Conservation (phyloP, 805 yeast genomes). For the Saturnispora quitensis region DNA sequence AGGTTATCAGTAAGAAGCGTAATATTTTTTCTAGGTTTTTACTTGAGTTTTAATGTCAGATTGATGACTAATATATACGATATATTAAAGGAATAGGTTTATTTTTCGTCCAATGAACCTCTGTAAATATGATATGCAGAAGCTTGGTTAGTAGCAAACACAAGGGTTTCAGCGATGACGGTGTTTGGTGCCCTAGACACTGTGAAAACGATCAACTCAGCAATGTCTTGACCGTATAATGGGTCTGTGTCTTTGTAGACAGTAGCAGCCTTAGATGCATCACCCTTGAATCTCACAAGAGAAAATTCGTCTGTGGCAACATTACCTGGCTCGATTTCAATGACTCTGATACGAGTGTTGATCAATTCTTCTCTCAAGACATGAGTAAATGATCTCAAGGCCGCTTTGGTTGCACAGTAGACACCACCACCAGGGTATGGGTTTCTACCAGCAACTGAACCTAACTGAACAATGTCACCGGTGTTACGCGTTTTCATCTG, state of each 20-base stretch:
- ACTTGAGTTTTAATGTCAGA: background rate
- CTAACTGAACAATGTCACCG: conserved; percentile 68
- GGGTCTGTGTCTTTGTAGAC: conserved; percentile 65
- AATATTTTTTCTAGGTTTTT: background rate
- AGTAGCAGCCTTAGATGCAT: conserved; percentile 46
- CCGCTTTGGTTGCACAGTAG: conserved; percentile 69
- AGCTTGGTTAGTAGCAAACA: conserved; percentile 84
- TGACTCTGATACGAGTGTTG: conserved; percentile 49
- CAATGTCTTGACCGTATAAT: conserved; percentile 63
- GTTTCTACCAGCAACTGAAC: conserved; percentile 74
- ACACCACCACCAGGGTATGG: conserved; percentile 74
- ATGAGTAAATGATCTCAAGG: conserved; percentile 62
- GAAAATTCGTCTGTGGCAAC: conserved; percentile 71
- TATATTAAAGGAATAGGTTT: background rate
- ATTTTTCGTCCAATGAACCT: conserved; percentile 15
- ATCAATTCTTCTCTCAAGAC: conserved; percentile 51
- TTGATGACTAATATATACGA: background rate
- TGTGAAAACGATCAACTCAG: conserved; percentile 62
- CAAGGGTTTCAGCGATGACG: conserved; percentile 71
- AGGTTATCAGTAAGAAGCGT: background rate
- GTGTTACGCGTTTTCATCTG: conserved; percentile 58
- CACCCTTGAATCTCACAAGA: conserved; percentile 55
- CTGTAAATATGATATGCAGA: conserved; percentile 55
- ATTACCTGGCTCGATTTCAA: conserved; percentile 71
- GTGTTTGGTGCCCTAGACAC: conserved; percentile 61